Evolutionary conservation across 2,329 filamentous ascomycete species (phyloP).

Genomic region (Paracorniculantispora psalliotae): DNA sequence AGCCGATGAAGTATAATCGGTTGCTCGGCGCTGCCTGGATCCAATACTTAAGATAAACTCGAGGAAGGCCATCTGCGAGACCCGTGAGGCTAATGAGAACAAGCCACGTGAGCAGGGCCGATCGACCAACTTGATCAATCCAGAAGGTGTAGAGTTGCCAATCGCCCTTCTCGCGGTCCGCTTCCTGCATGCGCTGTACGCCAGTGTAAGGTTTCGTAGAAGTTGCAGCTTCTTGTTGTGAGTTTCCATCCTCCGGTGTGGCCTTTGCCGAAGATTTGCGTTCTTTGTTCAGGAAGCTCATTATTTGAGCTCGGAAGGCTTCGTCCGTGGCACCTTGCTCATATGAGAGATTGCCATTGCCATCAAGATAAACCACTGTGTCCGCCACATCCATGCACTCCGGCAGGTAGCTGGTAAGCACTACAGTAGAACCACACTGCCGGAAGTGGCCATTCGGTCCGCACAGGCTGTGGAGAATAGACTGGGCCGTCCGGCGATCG

Average conservation of each 20-base stretch:
- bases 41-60: not conserved
- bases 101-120: not conserved
- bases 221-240: too few relatives aligned
- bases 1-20: not conserved
- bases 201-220: not conserved
- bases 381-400: not conserved
- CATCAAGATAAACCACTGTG: not conserved
- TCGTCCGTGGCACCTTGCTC: not conserved
- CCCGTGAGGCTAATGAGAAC: not conserved
- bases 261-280: not conserved
- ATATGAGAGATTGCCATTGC: not conserved
- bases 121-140: not conserved
- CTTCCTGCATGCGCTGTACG: not conserved
- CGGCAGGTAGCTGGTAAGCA: not conserved
- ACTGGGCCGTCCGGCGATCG: not conserved
- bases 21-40: not conserved
- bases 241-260: not conserved
- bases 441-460: not conserved
- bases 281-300: not conserved
- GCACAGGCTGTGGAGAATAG: not conserved
- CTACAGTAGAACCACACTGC: not conserved
- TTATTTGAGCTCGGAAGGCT: not conserved
- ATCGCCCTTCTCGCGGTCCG: not conserved
- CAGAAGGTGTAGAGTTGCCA: not conserved
- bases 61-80: not conserved